phyloP scores from a whole-genome alignment of 257 asterid species.

The Nicotiana paniculata region DNA sequence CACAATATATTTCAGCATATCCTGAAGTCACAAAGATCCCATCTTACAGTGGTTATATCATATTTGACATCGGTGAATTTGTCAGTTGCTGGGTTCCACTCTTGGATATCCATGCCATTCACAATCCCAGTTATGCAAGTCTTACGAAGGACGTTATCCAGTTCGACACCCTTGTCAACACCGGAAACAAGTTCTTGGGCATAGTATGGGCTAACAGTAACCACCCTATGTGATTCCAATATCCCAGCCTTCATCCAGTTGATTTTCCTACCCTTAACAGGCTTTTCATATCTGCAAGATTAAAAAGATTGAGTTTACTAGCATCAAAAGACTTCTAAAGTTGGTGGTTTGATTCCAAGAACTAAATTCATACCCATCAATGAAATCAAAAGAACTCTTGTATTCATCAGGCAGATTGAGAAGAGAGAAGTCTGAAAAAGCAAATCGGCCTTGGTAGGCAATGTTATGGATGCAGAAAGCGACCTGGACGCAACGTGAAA shows the following conservation, averaged over 20 bases:
- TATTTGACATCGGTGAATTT: constrained; percentile 59
- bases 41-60: constrained; percentile 66
- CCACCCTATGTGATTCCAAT: constrained; percentile 49
- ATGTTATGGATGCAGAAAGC: constrained; percentile 97
- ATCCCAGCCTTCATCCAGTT: constrained; percentile 99
- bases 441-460: constrained; percentile 90
- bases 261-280: constrained; percentile 85
- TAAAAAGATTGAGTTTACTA: constrained; percentile 1
- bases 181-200: constrained; percentile 75
- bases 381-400: constrained; percentile 85
- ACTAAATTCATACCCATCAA: constrained; percentile 61
- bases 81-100: constrained; percentile 92
- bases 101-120: constrained; percentile 90
- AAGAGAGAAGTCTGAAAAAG: constrained; percentile 65
- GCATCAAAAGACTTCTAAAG: not conserved
- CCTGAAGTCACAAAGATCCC: not conserved
- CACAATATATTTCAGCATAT: not conserved
- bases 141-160: constrained; percentile 51
- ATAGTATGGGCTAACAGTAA: constrained; percentile 91
- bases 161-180: constrained; percentile 84
- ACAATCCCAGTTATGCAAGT: constrained; percentile 51
- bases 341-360: not conserved
- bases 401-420: constrained; percentile 73
- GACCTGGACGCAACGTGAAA: constrained; percentile 38
- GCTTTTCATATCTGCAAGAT: constrained; percentile 57